phyloP scores from a whole-genome alignment of 768 basidiomycete species.

The Hericium erinaceus region DNA sequence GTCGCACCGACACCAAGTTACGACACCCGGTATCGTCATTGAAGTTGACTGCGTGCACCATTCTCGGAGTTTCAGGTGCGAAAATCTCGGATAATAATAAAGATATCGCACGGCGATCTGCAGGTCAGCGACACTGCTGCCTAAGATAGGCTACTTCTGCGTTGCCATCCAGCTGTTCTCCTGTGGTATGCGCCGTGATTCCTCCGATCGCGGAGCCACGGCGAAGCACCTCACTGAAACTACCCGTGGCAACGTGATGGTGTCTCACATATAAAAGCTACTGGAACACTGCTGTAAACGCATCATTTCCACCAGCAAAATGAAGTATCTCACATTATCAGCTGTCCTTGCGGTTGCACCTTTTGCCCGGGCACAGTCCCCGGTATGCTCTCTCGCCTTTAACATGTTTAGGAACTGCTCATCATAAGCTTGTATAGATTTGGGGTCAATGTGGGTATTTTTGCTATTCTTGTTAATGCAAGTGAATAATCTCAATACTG shows the following conservation, averaged over 20 bases:
- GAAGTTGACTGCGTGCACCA: too few relatives aligned
- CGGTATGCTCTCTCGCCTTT: constrained; percentile 5
- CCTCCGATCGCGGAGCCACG: not conserved
- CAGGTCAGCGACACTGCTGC: too few relatives aligned
- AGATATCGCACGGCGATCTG: too few relatives aligned
- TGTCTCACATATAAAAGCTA: not conserved
- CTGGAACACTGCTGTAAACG: not conserved
- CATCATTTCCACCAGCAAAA: not conserved
- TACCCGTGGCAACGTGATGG: not conserved
- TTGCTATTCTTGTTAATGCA: not conserved
- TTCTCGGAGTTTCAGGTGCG: too few relatives aligned
- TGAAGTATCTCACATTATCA: constrained; percentile 15
- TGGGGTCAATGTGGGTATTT: constrained; percentile 17
- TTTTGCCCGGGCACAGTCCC: constrained; percentile 14
- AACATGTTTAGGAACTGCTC: not conserved
- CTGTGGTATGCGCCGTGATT: not conserved
- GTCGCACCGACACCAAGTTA: too few relatives aligned
- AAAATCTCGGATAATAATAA: too few relatives aligned
- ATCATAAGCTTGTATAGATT: constrained; percentile 5
- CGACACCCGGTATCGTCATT: too few relatives aligned
- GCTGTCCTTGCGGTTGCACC: constrained; percentile 17
- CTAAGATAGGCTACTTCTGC: too few relatives aligned
- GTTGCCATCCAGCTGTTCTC: too few relatives aligned
- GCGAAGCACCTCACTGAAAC: not conserved
- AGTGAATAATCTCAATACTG: not conserved